Evolutionary conservation across 1,284 basidiomycete species (phyloP).

Genomic region (Apiotrichum akiyoshidainum): DNA sequence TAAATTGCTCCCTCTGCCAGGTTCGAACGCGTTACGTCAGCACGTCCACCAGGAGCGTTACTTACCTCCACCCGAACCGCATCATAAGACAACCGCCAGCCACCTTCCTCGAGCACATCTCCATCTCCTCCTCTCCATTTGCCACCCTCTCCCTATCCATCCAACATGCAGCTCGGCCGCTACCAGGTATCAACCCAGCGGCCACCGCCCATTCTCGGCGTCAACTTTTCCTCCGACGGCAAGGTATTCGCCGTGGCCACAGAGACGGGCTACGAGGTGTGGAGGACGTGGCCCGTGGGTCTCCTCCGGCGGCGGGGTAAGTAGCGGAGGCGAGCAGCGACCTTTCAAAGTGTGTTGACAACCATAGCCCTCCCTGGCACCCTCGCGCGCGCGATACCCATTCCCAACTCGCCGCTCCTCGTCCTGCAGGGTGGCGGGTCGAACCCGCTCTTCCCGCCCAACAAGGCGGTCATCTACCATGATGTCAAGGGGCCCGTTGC

Average conservation of each 20-base stretch:
- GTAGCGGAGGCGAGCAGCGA: slow-evolving; percentile 19
- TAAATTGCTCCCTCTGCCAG: too few species aligned
- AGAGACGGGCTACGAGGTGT: slow-evolving; percentile 80
- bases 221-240: slow-evolving; percentile 67
- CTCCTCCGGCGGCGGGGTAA: slow-evolving; percentile 75
- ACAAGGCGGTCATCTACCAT: slow-evolving; percentile 91
- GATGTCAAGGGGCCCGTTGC: slow-evolving; percentile 74
- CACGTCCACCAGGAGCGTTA: too few species aligned
- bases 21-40: too few species aligned
- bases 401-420: slow-evolving; percentile 78
- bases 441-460: slow-evolving; percentile 86
- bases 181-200: slow-evolving; percentile 76
- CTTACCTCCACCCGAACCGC: too few species aligned
- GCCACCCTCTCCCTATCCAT: not conserved
- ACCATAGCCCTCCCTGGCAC: slow-evolving; percentile 58
- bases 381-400: slow-evolving; percentile 68
- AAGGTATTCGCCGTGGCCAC: slow-evolving; percentile 78
- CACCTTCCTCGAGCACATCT: too few species aligned
- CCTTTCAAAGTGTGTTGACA: too few species aligned
- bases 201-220: slow-evolving; percentile 71
- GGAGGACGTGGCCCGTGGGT: slow-evolving; percentile 71
- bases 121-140: too few species aligned
- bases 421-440: slow-evolving; percentile 86
- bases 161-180: slow-evolving; percentile 77
- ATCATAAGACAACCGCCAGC: too few species aligned